Evolutionary conservation across 2,329 filamentous ascomycete genomes (phyloP).

Genomic region (Aspergillus sp.): DNA sequence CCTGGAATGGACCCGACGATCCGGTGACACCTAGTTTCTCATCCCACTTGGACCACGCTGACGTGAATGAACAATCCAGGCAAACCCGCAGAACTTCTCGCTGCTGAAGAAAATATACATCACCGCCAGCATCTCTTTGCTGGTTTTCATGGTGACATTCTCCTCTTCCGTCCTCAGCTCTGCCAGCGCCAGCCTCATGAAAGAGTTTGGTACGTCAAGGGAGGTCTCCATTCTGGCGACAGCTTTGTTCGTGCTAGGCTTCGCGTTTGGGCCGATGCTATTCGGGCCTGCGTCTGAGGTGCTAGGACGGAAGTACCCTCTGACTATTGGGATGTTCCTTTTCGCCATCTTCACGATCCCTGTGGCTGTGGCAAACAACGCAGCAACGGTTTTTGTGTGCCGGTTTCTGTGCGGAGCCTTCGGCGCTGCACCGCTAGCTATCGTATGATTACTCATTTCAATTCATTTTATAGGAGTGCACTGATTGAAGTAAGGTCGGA

Average conservation of each 20-base stretch:
- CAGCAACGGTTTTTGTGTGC: constrained; percentile 49
- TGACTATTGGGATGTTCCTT: constrained; percentile 43
- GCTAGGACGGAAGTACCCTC: constrained; percentile 44
- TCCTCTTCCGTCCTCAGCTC: constrained; percentile 44
- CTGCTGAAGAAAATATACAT: constrained; percentile 35
- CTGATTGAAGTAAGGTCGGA: constrained; percentile 25
- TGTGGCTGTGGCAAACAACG: constrained; percentile 47
- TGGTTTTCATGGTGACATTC: constrained; percentile 47
- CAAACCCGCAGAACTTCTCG: constrained; percentile 24
- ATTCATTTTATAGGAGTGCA: background rate
- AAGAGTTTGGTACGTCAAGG: constrained; percentile 40
- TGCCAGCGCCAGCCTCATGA: constrained; percentile 36
- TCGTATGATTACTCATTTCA: constrained; percentile 22
- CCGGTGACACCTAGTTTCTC: too few species aligned
- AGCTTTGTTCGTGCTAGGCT: constrained; percentile 45
- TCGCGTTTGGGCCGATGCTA: constrained; percentile 34
- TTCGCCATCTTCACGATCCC: constrained; percentile 52
- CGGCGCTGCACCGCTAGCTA: constrained; percentile 46
- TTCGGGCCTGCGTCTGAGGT: constrained; percentile 42
- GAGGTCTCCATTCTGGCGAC: constrained; percentile 49
- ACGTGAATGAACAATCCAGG: background rate
- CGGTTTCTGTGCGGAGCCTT: constrained; percentile 51
- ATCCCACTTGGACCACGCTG: too few species aligned
- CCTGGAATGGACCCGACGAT: constrained; percentile 26
- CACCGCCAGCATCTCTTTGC: constrained; percentile 36